Evolutionary conservation across 148 eudicot genomes (phyloP), one percentile per base, ranked within the genome.

Genomic region (Cornus florida): DNA sequence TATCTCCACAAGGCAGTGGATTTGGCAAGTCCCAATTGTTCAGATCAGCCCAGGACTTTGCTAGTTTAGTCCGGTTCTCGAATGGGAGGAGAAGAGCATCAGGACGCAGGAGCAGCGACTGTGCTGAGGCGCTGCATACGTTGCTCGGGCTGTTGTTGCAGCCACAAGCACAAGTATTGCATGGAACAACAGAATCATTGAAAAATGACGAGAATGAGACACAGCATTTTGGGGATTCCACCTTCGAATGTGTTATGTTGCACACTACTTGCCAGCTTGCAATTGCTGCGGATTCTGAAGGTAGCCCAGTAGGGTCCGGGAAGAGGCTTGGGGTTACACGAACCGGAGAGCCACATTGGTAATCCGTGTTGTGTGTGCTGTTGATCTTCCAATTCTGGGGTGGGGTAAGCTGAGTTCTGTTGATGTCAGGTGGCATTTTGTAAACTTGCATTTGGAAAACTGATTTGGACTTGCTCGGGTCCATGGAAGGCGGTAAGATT

Each of bases 211-310:
- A 90, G 83, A 90, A 92, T 0, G 96, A 87, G 11, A 92, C 96
- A 5, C 96, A 90, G 33, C 96, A 92, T 62, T 78, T 86, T 1
- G 93, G 92, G 14, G 72, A 82, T 48, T 79, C 82, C 4, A 53
- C 10, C 38, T 75, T 80, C 10, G 79, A 17, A 6, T 23, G 68
- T 0, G 91, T 85, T 6, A 80, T 85, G 75, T 90, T 90, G 65
- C 96, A 92, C 28, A 84, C 89, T 0, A 92, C 84, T 79, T 92
- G 96, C 96, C 96, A 92, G 22, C 87, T 87, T 10, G 92, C 91
- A 10, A 92, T 77, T 10, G 89, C 94, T 7, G 77, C 53, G 8
- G 69, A 11, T 3, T 89, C 43, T 0, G 86, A 81, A 31, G 90
- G 76, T 3, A 89, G 64, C 22, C 94, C 92, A 12, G 59, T 76